Percentiles rank a stretch among this genome's conserved stretches.
Evolutionary conservation across 108 stramenopile genomes (phyloP).

Genomic region (Skeletonema grethae): DNA sequence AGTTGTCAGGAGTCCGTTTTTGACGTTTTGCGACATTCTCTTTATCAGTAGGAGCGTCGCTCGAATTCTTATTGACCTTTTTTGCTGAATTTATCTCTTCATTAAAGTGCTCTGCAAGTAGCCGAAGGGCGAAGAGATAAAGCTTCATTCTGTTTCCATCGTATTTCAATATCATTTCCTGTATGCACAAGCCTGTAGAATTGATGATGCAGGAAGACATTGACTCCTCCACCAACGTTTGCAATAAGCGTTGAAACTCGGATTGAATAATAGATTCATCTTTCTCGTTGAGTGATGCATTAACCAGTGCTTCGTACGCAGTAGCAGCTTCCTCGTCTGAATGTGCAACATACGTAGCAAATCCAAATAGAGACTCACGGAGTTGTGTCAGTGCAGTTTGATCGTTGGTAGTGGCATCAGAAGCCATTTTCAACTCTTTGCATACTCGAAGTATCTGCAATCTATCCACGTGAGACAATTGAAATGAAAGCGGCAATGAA

Average conservation of each 20-base stretch:
- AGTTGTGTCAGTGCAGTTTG: slow-evolving; percentile 3
- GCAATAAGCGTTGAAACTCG: slow-evolving; percentile 28
- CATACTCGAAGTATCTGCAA: slow-evolving; percentile 25
- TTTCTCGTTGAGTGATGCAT: slow-evolving; percentile 10
- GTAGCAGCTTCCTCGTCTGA: slow-evolving; percentile 19
- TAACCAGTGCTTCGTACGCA: slow-evolving; percentile 23
- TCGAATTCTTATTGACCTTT: neutral
- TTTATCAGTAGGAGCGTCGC: neutral
- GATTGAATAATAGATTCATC: neutral
- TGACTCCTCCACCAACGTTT: slow-evolving; percentile 16
- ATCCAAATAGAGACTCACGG: slow-evolving; percentile 22
- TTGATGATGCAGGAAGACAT: slow-evolving; percentile 7
- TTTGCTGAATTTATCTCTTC: neutral
- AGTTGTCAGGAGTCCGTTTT: slow-evolving; percentile 2
- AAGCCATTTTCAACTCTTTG: slow-evolving; percentile 10
- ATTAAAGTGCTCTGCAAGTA: slow-evolving; percentile 7
- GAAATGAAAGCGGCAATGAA: slow-evolving; percentile 35
- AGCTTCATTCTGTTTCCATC: slow-evolving; percentile 27
- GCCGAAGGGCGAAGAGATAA: slow-evolving; percentile 1
- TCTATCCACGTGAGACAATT: slow-evolving; percentile 29
- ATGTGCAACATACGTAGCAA: slow-evolving; percentile 24
- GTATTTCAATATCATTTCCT: slow-evolving; percentile 20
- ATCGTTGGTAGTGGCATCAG: neutral
- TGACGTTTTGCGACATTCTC: neutral
- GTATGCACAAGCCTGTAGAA: slow-evolving; percentile 5